Base-by-base conservation (phyloP, 306 rosid species). In the Phaseolus lunatus region DNA sequence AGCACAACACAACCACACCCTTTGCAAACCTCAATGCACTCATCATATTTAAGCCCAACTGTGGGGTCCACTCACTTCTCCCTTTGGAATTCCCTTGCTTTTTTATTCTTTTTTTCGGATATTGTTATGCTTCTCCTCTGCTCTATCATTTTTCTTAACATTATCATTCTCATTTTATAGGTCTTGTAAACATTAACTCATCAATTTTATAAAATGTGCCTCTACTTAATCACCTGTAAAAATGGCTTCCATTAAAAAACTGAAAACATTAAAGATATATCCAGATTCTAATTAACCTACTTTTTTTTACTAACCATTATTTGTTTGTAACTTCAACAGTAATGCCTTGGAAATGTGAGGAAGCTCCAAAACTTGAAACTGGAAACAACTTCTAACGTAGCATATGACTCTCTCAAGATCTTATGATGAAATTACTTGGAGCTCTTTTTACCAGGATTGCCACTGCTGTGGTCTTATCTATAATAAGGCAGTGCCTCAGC, bases 31-130 rank as follows among this genome's bases (percentile, higher is more conserved):
- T 72, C 3, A 41, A 49, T 44, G 82, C 43, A 22, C 29, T 44
- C 24, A 56, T 73, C 85, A 81, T 85, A 85, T 85, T 85, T 85
- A 85, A 53, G 81, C 56, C 2, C 85, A 18, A 41, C 12, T 5
- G 64, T 57, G 59, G 85, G 85, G 33, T 59, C 84, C 88, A 81
- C 88, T 48, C 22, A 11, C 7, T 66, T 64, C 3, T 23, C 14
- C 11, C 72, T 70, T 70, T 79, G 67, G 44, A 33, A 18, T 53
- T 77, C 2, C 1, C 62, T 70, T 23, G 0, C 31, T 45, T 57
- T 15, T 53, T 66, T 18, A 29, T 69, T 57, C 11, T 69, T 19
- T 56, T 54, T 45, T 72, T 39, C 54, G 35, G 65, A 66, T 52
- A 67, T 77, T 53, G 48, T 39, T 41, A 43, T 54, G 56, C 37